Evolutionary conservation across 176 grass and related monocot genomes (phyloP).

Genomic region (Triticum urartu): DNA sequence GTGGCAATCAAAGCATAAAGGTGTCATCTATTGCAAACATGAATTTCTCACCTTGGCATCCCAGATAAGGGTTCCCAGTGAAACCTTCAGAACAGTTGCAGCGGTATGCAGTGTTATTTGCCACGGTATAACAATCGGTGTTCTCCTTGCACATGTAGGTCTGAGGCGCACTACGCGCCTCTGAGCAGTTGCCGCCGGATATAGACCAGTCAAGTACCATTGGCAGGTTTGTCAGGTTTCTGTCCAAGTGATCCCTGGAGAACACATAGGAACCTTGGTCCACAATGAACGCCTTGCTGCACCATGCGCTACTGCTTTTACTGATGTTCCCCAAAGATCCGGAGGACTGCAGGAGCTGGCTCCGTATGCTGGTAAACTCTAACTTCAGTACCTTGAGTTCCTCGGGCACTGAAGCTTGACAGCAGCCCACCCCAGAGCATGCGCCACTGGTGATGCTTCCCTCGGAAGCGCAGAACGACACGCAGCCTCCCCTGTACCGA

Average conservation of each 20-base stretch:
- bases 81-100: constrained; percentile 33
- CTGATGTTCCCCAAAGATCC: not conserved
- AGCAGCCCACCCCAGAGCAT: constrained; percentile 39
- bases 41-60: constrained; percentile 13
- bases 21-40: not conserved
- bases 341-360: not conserved
- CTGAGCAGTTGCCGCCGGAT: not conserved
- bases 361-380: constrained; percentile 27
- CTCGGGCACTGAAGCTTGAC: constrained; percentile 26
- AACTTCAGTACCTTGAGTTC: not conserved
- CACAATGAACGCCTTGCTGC: constrained; percentile 17
- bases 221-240: not conserved
- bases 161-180: not conserved
- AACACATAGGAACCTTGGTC: constrained; percentile 2
- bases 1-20: not conserved
- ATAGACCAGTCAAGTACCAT: constrained; percentile 20
- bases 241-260: not conserved
- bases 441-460: constrained; percentile 13
- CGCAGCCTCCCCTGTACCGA: not conserved
- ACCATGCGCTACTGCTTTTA: not conserved
- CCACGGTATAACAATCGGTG: not conserved
- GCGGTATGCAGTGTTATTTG: not conserved
- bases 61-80: constrained; percentile 3
- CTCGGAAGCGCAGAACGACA: constrained; percentile 23
- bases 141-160: constrained; percentile 29